Evolutionary conservation across 1,284 basidiomycete genomes (phyloP), one percentile per base, ranked within the genome.

Genomic region (Trametes sp.): DNA sequence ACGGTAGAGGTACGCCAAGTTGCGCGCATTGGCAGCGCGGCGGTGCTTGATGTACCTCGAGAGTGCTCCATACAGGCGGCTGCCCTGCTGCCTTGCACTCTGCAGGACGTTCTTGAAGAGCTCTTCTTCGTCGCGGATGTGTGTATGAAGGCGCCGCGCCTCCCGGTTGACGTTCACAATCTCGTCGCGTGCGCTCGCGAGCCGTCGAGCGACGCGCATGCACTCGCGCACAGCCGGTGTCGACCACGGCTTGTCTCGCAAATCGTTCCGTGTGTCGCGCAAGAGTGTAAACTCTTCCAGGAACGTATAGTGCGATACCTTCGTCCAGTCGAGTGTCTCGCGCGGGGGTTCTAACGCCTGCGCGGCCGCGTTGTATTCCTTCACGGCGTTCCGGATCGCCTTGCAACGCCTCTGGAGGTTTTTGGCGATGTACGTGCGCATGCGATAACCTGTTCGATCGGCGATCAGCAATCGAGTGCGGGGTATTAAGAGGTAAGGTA

Each of bases 221-320:
- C 4, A 4, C 4, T 8, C 8, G 14, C 38, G 38, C 14, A 41
- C 38, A 4, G 38, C 38, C 4, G 38, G 38, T 14, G 7, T 13
- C 10, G 72, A 62, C 79, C 79, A 81, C 0, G 62, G 69, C 36
- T 69, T 66, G 0, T 70, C 52, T 1, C 49, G 65, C 2, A 79
- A 57, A 42, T 79, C 74, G 36, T 73, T 66, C 2, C 67, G 66
- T 1, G 72, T 72, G 35, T 76, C 72, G 3, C 72, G 64, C 0
- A 82, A 71, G 0, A 81, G 71, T 16, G 69, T 63, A 59, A 81
- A 79, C 41, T 81, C 74, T 1, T 72, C 73, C 1, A 80, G 62
- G 51, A 78, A 78, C 1, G 63, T 56, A 63, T 76, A 77, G 10
- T 76, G 65, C 0, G 73, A 68, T 1, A 78, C 72, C 24, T 72